Evolutionary conservation across 305 asterid species (phyloP).

Genomic region (Withania somnifera): DNA sequence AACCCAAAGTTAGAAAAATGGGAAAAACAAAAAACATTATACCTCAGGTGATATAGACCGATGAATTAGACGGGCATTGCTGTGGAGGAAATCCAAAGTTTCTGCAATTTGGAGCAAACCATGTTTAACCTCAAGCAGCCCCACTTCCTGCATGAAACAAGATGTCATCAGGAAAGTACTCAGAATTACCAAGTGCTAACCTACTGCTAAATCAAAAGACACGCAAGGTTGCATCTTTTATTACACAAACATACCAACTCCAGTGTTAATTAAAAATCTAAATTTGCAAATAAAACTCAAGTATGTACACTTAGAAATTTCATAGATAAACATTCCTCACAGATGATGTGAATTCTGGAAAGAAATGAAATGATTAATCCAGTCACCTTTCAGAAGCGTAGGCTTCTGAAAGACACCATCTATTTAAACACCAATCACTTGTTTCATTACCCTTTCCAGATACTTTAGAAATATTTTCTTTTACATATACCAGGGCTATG

Average conservation of each 20-base stretch:
- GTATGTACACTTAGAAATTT: background rate
- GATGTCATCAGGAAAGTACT: background rate
- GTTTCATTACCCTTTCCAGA: background rate
- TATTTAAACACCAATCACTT: background rate
- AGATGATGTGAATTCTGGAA: background rate
- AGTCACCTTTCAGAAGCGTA: background rate
- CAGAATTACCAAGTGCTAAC: background rate
- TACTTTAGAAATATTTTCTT: background rate
- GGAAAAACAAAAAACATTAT: background rate
- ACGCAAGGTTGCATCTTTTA: background rate
- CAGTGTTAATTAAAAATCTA: background rate
- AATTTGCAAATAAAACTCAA: background rate
- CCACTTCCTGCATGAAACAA: conserved; percentile 68
- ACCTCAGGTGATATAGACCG: conserved; percentile 95
- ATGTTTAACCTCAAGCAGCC: conserved; percentile 91
- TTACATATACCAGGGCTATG: background rate
- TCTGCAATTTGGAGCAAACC: conserved; percentile 94
- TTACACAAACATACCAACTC: background rate
- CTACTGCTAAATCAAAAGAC: background rate
- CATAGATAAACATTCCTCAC: background rate
- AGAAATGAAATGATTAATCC: background rate
- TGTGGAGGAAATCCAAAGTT: conserved; percentile 92
- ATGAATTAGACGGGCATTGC: conserved; percentile 88
- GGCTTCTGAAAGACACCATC: background rate
- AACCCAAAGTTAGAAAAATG: background rate